Base-by-base conservation (phyloP, 495 filamentous ascomycete species). In the Talaromyces liani region DNA sequence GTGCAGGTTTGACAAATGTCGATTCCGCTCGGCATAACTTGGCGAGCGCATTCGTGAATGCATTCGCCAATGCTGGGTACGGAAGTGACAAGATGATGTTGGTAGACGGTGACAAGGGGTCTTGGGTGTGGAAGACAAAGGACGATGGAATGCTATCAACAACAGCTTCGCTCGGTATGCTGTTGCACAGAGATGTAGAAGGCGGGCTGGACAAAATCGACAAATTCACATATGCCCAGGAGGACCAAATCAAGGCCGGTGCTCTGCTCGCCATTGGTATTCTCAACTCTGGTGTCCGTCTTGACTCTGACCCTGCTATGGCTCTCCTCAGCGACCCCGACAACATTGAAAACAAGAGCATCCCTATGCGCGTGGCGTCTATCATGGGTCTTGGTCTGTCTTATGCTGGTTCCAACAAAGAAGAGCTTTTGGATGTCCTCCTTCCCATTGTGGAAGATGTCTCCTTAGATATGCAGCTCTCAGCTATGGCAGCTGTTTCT, bases 61-160 rank as follows among this genome's bases (percentile, higher is more conserved):
- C 86, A 1, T 97, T 99, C 70, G 91, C 91, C 58, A 99, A 99
- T 68, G 92, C 93, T 62, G 94, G 94, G 24, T 99, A 92, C 69
- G 91, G 92, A 24, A 89, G 89, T 58, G 94, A 99, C 71, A 97
- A 97, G 81, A 88, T 98, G 86, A 96, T 99, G 92, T 82, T 98
- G 45, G 87, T 90, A 29, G 80, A 84, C 36, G 81, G 77, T 55
- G 87, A 91, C 65, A 92, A 94, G 78, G 86, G 88, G 41, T 88
- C 87, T 65, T 99, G 95, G 95, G 90, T 98, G 3, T 98, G 92
- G 90, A 99, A 98, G 79, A 98, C 95, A 10, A 98, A 98, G 76
- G 93, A 97, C 39, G 93, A 97, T 66, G 93, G 93, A 66, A 95
- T 95, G 93, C 83, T 96, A 75, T 97, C 93, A 20, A 97, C 93